Percentiles rank a stretch among this genome's conserved stretches.
Conservation (phyloP, 2,329 filamentous ascomycete species). For the Fusarium hainanense region DNA sequence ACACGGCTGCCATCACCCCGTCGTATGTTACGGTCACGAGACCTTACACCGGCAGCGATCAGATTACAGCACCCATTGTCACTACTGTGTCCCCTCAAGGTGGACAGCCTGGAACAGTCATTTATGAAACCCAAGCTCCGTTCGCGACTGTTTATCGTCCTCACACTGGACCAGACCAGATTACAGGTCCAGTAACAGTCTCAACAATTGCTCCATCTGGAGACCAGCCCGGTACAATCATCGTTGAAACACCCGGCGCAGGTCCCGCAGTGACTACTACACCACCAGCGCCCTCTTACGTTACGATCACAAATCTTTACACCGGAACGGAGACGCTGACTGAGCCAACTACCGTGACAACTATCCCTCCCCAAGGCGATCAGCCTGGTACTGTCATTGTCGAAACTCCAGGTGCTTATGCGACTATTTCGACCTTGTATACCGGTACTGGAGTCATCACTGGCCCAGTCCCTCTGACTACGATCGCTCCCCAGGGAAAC, state of each 20-base stretch:
- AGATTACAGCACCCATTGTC: slow-evolving; percentile 8
- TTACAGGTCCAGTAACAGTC: slow-evolving; percentile 26
- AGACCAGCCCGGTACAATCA: slow-evolving; percentile 24
- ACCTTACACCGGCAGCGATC: slow-evolving; percentile 11
- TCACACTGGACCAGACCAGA: slow-evolving; percentile 14
- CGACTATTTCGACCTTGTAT: slow-evolving; percentile 15
- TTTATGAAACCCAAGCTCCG: slow-evolving; percentile 23
- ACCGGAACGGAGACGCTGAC: slow-evolving; percentile 20
- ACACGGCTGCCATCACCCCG: neutral
- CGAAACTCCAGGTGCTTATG: slow-evolving; percentile 11
- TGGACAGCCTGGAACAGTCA: slow-evolving; percentile 24
- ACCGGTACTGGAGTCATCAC: slow-evolving; percentile 19
- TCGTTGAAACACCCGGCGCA: slow-evolving; percentile 14
- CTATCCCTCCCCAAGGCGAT: slow-evolving; percentile 13
- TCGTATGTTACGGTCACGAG: slow-evolving; percentile 26
- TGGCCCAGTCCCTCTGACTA: slow-evolving; percentile 14
- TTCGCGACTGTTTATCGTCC: slow-evolving; percentile 12
- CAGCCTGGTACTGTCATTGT: slow-evolving; percentile 23
- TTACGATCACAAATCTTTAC: slow-evolving; percentile 21
- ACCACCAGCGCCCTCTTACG: slow-evolving; percentile 19
- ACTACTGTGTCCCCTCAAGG: slow-evolving; percentile 17
- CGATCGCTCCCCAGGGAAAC: slow-evolving; percentile 3
- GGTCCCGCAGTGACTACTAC: slow-evolving; percentile 20
- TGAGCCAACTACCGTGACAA: slow-evolving; percentile 16
- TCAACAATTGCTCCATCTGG: slow-evolving; percentile 18